Percentiles rank a stretch among this genome's conserved stretches.
Evolutionary conservation across 176 grass and related monocot genomes (phyloP).

Genomic region (Dendrocalamus sinicus): DNA sequence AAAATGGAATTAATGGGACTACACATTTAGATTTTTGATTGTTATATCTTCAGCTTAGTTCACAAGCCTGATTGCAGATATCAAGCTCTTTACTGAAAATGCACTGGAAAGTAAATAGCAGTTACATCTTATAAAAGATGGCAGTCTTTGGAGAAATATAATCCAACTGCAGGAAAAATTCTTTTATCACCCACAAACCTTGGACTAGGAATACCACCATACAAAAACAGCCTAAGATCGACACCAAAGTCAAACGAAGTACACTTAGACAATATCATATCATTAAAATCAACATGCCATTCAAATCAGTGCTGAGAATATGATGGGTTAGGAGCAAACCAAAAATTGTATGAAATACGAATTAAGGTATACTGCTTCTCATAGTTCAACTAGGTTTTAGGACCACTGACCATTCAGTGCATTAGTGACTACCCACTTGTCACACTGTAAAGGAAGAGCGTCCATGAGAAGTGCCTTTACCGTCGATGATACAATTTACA

Average conservation of each 20-base stretch:
- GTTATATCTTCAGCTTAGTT: not conserved
- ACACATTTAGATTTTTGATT: conserved; percentile 3
- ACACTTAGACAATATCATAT: not conserved
- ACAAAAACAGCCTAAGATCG: not conserved
- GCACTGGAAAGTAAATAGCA: conserved; percentile 26
- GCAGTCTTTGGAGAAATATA: conserved; percentile 7
- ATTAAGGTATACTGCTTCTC: not conserved
- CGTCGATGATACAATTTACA: not conserved
- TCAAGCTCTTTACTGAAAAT: conserved; percentile 19
- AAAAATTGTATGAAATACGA: not conserved
- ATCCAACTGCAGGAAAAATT: not conserved
- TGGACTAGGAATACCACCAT: not conserved
- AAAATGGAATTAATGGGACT: not conserved
- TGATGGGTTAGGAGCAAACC: conserved; percentile 11
- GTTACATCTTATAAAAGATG: not conserved
- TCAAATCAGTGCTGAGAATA: conserved; percentile 11
- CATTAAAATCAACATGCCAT: not conserved
- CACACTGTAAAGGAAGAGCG: not conserved
- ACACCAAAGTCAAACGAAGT: not conserved
- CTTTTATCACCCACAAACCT: not conserved
- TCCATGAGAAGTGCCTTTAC: conserved; percentile 11
- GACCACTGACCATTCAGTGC: not conserved
- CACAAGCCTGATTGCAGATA: not conserved
- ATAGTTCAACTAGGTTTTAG: conserved; percentile 7
- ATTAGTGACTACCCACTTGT: conserved; percentile 16